These are phyloP conservation scores for Dimargaris verticillata DNA, from an alignment of 192 early-diverging fungal genomes.

Conservation along the genomic window DNA sequence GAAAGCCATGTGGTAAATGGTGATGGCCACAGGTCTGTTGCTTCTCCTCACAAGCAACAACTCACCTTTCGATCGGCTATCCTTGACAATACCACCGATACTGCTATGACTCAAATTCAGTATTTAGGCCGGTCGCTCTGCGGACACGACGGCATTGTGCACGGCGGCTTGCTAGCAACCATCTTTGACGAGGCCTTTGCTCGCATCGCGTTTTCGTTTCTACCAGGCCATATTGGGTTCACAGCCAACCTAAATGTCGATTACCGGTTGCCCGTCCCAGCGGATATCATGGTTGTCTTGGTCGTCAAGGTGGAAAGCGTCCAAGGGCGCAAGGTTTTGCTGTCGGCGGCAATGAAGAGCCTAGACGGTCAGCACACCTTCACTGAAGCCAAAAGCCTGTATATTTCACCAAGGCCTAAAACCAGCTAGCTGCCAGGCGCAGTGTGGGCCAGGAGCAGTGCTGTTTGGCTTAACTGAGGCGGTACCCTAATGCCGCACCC, in stretches of 20 bases:
- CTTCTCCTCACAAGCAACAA: no score
- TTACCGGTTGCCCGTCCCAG: slow-evolving; percentile 47
- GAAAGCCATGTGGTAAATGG: background rate
- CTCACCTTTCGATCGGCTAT: background rate
- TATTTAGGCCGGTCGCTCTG: slow-evolving; percentile 55
- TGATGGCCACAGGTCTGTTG: background rate
- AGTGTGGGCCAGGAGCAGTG: background rate
- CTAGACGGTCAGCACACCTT: background rate
- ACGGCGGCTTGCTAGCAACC: slow-evolving; percentile 61
- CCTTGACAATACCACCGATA: background rate
- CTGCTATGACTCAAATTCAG: slow-evolving; percentile 17
- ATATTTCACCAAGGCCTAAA: background rate
- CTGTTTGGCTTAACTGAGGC: background rate
- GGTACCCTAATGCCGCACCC: background rate
- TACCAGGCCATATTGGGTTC: slow-evolving; percentile 51
- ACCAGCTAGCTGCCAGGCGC: background rate
- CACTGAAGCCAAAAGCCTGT: background rate
- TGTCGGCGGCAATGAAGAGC: background rate
- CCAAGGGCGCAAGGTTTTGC: slow-evolving; percentile 47
- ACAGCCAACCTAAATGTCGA: slow-evolving; percentile 63
- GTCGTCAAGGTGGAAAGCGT: slow-evolving; percentile 31
- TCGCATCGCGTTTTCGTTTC: slow-evolving; percentile 33
- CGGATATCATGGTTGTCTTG: slow-evolving; percentile 41
- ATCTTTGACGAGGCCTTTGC: slow-evolving; percentile 51
- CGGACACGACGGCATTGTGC: slow-evolving; percentile 62